Evolutionary conservation across 2,329 filamentous ascomycete genomes (phyloP).

Genomic region (Annulohypoxylon truncatum): DNA sequence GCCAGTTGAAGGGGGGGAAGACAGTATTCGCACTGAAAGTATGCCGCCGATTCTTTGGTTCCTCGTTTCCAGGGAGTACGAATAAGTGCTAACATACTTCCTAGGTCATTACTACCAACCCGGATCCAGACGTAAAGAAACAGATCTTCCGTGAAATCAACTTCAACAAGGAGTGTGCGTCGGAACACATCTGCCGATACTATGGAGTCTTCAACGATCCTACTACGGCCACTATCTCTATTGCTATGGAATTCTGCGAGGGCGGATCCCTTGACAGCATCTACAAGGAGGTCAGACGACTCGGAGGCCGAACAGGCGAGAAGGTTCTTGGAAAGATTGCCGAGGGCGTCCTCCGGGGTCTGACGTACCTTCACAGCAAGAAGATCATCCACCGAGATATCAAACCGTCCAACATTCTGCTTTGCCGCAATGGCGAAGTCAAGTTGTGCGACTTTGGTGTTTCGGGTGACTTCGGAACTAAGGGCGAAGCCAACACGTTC

Average conservation of each 20-base stretch:
- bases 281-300: constrained; percentile 95
- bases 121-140: constrained; percentile 97
- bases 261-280: constrained; percentile 96
- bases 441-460: constrained; percentile 99
- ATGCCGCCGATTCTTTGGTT: constrained; percentile 43
- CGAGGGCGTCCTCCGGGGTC: constrained; percentile 90
- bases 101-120: constrained; percentile 97
- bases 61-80: neutral
- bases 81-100: constrained; percentile 38
- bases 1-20: constrained; percentile 88
- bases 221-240: constrained; percentile 95
- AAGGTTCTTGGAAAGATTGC: constrained; percentile 98
- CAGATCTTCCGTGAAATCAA: constrained; percentile 96
- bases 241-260: constrained; percentile 99
- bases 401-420: constrained; percentile 96
- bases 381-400: constrained; percentile 99
- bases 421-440: constrained; percentile 91
- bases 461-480: constrained; percentile 96
- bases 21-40: constrained; percentile 98
- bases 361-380: constrained; percentile 94
- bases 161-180: constrained; percentile 98
- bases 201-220: constrained; percentile 98
- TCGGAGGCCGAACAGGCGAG: constrained; percentile 93
- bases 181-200: constrained; percentile 95
- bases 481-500: constrained; percentile 98